Base-by-base conservation (phyloP, 202 grass and related monocot species). In the Carex sylvatica region DNA sequence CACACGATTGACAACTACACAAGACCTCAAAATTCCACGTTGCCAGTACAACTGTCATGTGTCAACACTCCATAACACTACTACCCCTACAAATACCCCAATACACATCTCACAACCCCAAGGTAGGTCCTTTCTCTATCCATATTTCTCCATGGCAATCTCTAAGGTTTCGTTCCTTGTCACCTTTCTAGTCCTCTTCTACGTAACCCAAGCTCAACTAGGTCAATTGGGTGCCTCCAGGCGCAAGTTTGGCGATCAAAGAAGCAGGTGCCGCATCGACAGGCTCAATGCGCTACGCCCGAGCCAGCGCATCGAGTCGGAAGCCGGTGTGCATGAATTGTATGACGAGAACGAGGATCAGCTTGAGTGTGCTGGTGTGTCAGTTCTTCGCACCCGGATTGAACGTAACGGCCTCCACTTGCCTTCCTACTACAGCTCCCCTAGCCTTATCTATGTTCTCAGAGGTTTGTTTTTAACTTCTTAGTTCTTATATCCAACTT, bases 391-490 rank as follows among this genome's bases (percentile, higher is more conserved):
- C 36, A 15, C 70, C 33, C 70, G 74, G 22, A 78, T 90, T 53
- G 65, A 87, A 14, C 82, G 68, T 8, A 87, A 77, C 11, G 88
- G 88, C 69, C 82, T 89, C 68, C 38, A 87, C 52, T 59, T 87
- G 49, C 88, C 88, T 0, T 87, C 77, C 61, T 90, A 85, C 69
- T 84, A 78, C 54, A 90, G 83, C 61, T 84, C 88, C 70, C 85
- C 85, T 20, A 63, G 81, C 60, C 82, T 90, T 58, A 54, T 84
- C 36, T 85, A 90, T 79, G 35, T 90, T 47, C 9, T 82, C 78
- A 82, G 81, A 84, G 85, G 87, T 66, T 35, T 40, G 16, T n/a
- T 28, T 35, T 12, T 23, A 14, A 40, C 38, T 8, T 40, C 6
- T 8, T 8, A 8, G 33, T 60, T 24, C 6, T 67, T 24, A 30